These are phyloP conservation scores for Coprinopsis marcescibilis DNA, from an alignment of 768 basidiomycete genomes.

Conservation along the genomic window DNA sequence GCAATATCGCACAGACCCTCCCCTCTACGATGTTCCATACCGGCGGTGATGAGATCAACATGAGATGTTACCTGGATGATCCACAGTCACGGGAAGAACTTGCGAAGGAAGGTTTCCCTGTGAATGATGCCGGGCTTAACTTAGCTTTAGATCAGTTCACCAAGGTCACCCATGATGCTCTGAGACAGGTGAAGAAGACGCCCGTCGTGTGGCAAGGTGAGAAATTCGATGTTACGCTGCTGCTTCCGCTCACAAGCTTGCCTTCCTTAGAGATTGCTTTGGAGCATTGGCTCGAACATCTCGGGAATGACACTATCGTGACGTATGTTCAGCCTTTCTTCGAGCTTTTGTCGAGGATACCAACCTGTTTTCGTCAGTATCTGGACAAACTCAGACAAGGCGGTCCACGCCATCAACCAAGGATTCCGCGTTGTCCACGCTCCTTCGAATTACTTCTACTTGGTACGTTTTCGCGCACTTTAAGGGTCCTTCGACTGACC, in stretches of 20 bases:
- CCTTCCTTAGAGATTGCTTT: slow-evolving; percentile 58
- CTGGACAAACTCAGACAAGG: slow-evolving; percentile 67
- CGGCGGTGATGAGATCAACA: slow-evolving; percentile 80
- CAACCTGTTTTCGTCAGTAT: slow-evolving; percentile 33
- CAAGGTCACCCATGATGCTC: slow-evolving; percentile 48
- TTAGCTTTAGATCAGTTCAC: slow-evolving; percentile 63
- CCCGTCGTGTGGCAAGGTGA: slow-evolving; percentile 80
- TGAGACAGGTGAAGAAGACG: slow-evolving; percentile 56
- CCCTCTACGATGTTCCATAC: slow-evolving; percentile 66
- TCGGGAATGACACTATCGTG: slow-evolving; percentile 48
- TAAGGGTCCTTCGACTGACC: not conserved
- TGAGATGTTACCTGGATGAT: slow-evolving; percentile 61
- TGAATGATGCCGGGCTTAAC: slow-evolving; percentile 36
- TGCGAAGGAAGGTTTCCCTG: no score
- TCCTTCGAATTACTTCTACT: slow-evolving; percentile 73
- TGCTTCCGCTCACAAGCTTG: slow-evolving; percentile 18
- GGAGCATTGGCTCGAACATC: slow-evolving; percentile 38
- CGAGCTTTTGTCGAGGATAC: not conserved
- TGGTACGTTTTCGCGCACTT: slow-evolving; percentile 30
- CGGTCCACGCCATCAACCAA: slow-evolving; percentile 50
- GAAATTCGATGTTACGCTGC: slow-evolving; percentile 3
- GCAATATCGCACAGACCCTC: slow-evolving; percentile 43
- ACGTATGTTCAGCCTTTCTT: slow-evolving; percentile 33
- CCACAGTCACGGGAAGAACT: slow-evolving; percentile 51
- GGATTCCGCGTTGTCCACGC: slow-evolving; percentile 63